These are phyloP conservation scores for Trichophyton mentagrophytes DNA, from an alignment of 2,329 filamentous ascomycete genomes.

Conservation along the genomic window DNA sequence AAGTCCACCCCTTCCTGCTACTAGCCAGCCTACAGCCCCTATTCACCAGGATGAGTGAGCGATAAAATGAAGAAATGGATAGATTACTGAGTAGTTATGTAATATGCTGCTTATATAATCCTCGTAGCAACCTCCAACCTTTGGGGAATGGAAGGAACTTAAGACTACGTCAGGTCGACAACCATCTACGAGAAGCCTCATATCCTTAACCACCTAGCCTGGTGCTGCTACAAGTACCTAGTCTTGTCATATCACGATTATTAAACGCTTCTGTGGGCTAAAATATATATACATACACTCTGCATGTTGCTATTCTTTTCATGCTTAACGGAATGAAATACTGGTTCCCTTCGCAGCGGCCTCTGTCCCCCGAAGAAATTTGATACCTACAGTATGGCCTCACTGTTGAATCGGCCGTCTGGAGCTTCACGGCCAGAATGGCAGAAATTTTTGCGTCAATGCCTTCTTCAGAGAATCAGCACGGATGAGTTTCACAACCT, in stretches of 20 bases:
- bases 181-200: background rate
- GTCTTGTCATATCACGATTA: background rate
- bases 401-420: background rate
- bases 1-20: too few relatives aligned
- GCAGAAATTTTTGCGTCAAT: constrained; percentile 10
- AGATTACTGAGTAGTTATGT: too few relatives aligned
- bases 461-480: constrained; percentile 9
- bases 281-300: background rate
- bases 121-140: too few relatives aligned
- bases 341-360: background rate
- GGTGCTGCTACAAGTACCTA: background rate
- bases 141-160: background rate
- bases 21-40: too few relatives aligned
- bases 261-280: background rate
- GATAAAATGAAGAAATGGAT: too few relatives aligned
- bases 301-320: background rate
- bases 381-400: background rate
- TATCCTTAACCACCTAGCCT: background rate
- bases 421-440: constrained; percentile 7
- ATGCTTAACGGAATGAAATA: background rate
- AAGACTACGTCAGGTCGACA: background rate
- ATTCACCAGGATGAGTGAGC: too few relatives aligned
- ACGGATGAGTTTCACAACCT: constrained; percentile 27
- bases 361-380: background rate
- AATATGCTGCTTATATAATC: too few relatives aligned